These are phyloP conservation scores for Arabidopsis arenosa DNA, from an alignment of 345 rosid species.

Conservation along the genomic window DNA sequence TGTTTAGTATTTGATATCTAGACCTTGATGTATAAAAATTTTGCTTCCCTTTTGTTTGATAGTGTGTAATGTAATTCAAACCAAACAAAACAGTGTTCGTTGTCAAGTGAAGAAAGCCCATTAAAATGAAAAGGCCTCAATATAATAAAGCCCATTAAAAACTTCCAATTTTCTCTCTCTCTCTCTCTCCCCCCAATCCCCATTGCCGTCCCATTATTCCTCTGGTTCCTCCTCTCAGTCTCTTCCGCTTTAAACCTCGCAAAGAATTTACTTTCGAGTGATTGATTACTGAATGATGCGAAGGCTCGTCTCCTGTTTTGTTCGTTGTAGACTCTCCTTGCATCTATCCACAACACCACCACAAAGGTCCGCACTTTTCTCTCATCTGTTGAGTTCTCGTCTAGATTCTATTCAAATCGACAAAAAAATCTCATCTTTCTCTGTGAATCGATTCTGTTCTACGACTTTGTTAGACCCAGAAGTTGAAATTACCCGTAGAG, in stretches of 20 bases:
- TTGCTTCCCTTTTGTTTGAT: too few species aligned
- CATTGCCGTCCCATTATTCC: conserved; percentile 11
- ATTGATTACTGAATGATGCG: conserved; percentile 37
- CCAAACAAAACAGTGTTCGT: background rate
- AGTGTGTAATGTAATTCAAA: too few species aligned
- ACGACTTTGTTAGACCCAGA: conserved; percentile 6
- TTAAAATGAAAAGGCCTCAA: conserved; percentile 1
- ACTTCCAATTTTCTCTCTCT: background rate
- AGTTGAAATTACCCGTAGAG: background rate
- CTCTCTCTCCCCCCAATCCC: background rate
- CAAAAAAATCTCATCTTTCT: conserved; percentile 4
- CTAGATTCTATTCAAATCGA: background rate
- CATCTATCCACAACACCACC: background rate
- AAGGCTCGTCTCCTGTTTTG: conserved; percentile 26
- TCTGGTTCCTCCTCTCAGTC: background rate
- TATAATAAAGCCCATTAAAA: conserved; percentile 28
- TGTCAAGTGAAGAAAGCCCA: background rate
- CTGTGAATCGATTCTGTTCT: conserved; percentile 36
- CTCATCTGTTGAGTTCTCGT: conserved; percentile 12
- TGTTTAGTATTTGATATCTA: too few species aligned
- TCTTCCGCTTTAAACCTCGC: background rate
- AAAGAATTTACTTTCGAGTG: background rate
- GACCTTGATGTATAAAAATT: too few species aligned
- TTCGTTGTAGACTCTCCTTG: conserved; percentile 5
- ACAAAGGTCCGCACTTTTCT: conserved; percentile 23